Evolutionary conservation across 2,329 filamentous ascomycete species (phyloP).

Genomic region (Arthrobotrys entomopaga): DNA sequence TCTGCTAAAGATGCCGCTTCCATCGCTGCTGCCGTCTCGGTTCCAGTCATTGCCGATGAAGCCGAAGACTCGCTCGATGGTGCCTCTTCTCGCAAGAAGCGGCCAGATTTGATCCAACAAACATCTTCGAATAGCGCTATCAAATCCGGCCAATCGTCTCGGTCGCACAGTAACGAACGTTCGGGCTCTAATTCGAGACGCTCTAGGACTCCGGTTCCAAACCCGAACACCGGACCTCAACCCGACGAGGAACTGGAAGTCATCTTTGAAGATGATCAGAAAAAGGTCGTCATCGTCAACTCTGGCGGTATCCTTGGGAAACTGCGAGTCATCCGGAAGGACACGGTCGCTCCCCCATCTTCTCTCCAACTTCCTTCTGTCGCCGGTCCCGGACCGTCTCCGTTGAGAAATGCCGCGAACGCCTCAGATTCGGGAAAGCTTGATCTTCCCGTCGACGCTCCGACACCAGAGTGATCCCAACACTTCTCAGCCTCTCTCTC

Average conservation of each 20-base stretch:
- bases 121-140: constrained; percentile 9
- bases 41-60: constrained; percentile 28
- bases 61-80: constrained; percentile 39
- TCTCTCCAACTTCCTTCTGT: not conserved
- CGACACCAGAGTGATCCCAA: constrained; percentile 42
- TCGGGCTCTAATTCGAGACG: constrained; percentile 30
- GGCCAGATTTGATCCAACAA: constrained; percentile 28
- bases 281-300: constrained; percentile 50
- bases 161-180: constrained; percentile 45
- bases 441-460: constrained; percentile 29
- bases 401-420: constrained; percentile 38
- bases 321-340: constrained; percentile 41
- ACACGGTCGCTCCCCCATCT: constrained; percentile 5
- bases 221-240: constrained; percentile 53
- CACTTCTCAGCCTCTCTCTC: not conserved
- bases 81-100: constrained; percentile 48
- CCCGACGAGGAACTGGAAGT: constrained; percentile 31
- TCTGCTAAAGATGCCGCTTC: constrained; percentile 36
- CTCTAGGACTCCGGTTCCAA: constrained; percentile 44
- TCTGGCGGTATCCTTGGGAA: constrained; percentile 45
- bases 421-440: constrained; percentile 28
- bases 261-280: constrained; percentile 42
- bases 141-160: constrained; percentile 22
- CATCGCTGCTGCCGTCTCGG: constrained; percentile 23
- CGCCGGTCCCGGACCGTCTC: constrained; percentile 34